Conservation (phyloP, 2,329 filamentous ascomycete genomes). For the Simplicillium aogashimaense region DNA sequence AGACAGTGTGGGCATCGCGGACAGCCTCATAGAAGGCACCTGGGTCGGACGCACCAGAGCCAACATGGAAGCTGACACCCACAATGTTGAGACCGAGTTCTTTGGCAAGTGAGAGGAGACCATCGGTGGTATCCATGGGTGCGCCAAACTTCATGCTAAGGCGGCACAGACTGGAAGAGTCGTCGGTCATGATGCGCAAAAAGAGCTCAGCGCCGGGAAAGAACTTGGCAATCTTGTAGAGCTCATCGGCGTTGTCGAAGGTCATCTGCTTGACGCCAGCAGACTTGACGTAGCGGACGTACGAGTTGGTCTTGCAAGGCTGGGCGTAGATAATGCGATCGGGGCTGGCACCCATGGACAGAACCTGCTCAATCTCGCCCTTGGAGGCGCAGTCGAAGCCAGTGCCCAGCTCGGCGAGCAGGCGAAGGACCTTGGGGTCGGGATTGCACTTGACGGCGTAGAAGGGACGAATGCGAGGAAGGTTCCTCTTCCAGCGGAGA, state of each 20-base stretch:
- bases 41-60: slow-evolving; percentile 92
- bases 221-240: slow-evolving; percentile 93
- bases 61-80: slow-evolving; percentile 95
- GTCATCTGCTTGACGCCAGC: slow-evolving; percentile 95
- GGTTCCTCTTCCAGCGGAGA: slow-evolving; percentile 91
- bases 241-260: slow-evolving; percentile 95
- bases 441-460: slow-evolving; percentile 99
- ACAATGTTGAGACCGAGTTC: slow-evolving; percentile 81
- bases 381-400: slow-evolving; percentile 99
- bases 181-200: slow-evolving; percentile 91
- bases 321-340: slow-evolving; percentile 97
- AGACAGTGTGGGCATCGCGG: slow-evolving; percentile 77
- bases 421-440: slow-evolving; percentile 76
- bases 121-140: slow-evolving; percentile 68
- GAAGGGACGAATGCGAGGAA: slow-evolving; percentile 88
- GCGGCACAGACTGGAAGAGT: slow-evolving; percentile 87
- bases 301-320: slow-evolving; percentile 99
- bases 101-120: slow-evolving; percentile 70
- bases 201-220: slow-evolving; percentile 85
- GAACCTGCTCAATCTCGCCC: slow-evolving; percentile 87
- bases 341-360: slow-evolving; percentile 73
- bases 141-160: slow-evolving; percentile 97
- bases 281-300: slow-evolving; percentile 80
- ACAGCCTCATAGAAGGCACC: slow-evolving; percentile 84
- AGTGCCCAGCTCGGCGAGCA: slow-evolving; percentile 79